Evolutionary conservation across 2,329 filamentous ascomycete genomes (phyloP).

Genomic region (Leptoxyphium fumago): DNA sequence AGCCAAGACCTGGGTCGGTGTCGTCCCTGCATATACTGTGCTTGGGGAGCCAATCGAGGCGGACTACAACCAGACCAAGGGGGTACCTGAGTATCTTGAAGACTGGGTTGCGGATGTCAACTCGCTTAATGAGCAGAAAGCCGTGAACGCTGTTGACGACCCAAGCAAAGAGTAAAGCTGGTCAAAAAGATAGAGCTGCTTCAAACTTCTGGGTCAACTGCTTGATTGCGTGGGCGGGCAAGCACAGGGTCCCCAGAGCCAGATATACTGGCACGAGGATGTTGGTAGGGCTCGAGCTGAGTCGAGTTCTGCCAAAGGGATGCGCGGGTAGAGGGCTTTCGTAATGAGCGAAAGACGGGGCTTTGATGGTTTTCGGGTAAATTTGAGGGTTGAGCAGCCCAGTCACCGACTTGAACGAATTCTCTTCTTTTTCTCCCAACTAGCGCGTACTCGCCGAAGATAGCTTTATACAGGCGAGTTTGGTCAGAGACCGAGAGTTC

Average conservation of each 20-base stretch:
- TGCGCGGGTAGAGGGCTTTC: no score
- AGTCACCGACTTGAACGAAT: slow-evolving; percentile 11
- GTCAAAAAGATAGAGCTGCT: not conserved
- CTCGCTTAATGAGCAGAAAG: slow-evolving; percentile 19
- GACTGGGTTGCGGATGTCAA: slow-evolving; percentile 38
- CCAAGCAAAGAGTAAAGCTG: not conserved
- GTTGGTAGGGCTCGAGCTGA: not conserved
- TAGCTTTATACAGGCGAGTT: slow-evolving; percentile 10
- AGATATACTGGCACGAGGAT: not conserved
- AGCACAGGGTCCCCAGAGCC: not conserved
- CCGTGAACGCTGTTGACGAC: slow-evolving; percentile 18
- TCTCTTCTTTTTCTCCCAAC: slow-evolving; percentile 4
- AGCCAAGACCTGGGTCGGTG: slow-evolving; percentile 42
- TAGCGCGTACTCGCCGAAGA: slow-evolving; percentile 1
- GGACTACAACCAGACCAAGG: slow-evolving; percentile 41
- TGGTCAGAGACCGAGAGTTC: slow-evolving; percentile 6
- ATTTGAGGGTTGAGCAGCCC: slow-evolving; percentile 1
- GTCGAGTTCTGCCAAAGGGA: not conserved
- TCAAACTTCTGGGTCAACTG: not conserved
- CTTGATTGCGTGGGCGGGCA: not conserved
- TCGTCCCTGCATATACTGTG: slow-evolving; percentile 48
- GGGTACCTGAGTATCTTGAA: slow-evolving; percentile 48
- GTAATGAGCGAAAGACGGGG: no score
- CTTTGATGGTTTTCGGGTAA: no score
- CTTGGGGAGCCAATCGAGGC: slow-evolving; percentile 50